phyloP scores from a whole-genome alignment of 2,329 filamentous ascomycete species.

The Taxawa tesnikishii region DNA sequence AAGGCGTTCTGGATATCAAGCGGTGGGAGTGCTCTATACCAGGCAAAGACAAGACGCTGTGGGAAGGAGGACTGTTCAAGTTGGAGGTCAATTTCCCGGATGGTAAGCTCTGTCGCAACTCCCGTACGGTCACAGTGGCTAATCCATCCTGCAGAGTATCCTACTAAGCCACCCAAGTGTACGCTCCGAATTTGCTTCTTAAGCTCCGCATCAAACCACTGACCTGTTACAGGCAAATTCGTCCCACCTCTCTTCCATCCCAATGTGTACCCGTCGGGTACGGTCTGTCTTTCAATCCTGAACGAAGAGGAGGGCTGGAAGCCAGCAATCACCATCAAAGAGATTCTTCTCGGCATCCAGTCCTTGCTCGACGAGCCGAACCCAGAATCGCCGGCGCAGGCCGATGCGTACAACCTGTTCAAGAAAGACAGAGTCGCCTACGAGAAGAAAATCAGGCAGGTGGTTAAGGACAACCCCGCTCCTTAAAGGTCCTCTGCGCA shows the following conservation, averaged over 20 bases:
- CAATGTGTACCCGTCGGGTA: slow-evolving; percentile 96
- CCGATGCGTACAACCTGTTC: slow-evolving; percentile 93
- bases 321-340: slow-evolving; percentile 95
- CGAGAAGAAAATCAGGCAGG: slow-evolving; percentile 72
- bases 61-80: slow-evolving; percentile 97
- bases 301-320: slow-evolving; percentile 99
- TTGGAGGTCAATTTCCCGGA: slow-evolving; percentile 87
- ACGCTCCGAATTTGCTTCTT: slow-evolving; percentile 30
- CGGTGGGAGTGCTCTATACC: slow-evolving; percentile 94
- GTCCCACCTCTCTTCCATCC: slow-evolving; percentile 92
- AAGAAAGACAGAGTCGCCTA: slow-evolving; percentile 83
- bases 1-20: slow-evolving; percentile 82
- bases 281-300: slow-evolving; percentile 89
- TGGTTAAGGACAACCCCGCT: slow-evolving; percentile 81
- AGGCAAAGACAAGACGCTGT: slow-evolving; percentile 91
- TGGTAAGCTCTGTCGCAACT: slow-evolving; percentile 44
- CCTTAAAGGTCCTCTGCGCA: slow-evolving; percentile 39
- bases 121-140: not conserved
- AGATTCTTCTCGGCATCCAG: slow-evolving; percentile 92
- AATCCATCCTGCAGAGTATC: slow-evolving; percentile 58
- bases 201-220: slow-evolving; percentile 13
- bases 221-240: slow-evolving; percentile 67
- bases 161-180: slow-evolving; percentile 98
- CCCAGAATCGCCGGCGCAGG: slow-evolving; percentile 90
- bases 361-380: slow-evolving; percentile 94